phyloP scores from a whole-genome alignment of 2,329 filamentous ascomycete species.

The Pseudogymnoascus pannorum region DNA sequence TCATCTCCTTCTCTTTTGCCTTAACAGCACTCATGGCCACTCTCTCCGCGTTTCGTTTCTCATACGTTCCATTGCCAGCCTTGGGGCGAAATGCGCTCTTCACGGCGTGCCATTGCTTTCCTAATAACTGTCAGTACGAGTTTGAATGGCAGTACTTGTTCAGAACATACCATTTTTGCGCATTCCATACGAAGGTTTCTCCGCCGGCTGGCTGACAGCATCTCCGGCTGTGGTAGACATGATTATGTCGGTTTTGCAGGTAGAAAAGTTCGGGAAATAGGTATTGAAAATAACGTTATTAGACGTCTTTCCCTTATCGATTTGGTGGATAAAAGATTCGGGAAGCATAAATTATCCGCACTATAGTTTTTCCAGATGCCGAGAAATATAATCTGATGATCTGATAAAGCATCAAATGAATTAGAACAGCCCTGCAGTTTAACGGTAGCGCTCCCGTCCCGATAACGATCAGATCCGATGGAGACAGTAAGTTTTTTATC shows the following conservation, averaged over 20 bases:
- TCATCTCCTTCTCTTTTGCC: constrained; percentile 90
- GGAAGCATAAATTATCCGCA: constrained; percentile 9
- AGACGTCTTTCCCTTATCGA: constrained; percentile 4
- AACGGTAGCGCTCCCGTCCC: constrained; percentile 1
- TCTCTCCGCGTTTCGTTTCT: constrained; percentile 65
- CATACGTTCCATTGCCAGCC: constrained; percentile 70
- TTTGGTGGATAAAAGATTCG: constrained; percentile 9
- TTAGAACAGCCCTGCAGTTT: not conserved
- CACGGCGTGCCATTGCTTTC: constrained; percentile 86
- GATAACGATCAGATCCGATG: not conserved
- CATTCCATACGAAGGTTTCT: constrained; percentile 44
- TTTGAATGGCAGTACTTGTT: not conserved
- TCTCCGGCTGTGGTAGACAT: not conserved
- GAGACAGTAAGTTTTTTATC: constrained; percentile 2
- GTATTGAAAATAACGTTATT: constrained; percentile 3
- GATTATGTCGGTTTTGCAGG: not conserved
- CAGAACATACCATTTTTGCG: constrained; percentile 68
- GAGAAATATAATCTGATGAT: constrained; percentile 8
- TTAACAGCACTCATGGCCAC: constrained; percentile 69
- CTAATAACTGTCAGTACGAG: constrained; percentile 39
- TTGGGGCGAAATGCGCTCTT: constrained; percentile 81
- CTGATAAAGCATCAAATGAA: constrained; percentile 4
- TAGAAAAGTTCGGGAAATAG: not conserved
- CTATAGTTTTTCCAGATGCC: constrained; percentile 2
- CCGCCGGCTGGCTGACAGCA: not conserved